A percentile compares a stretch with the other conserved stretches of the same genome.
Evolutionary conservation across 768 basidiomycete genomes (phyloP).

Genomic region (Collybia sp.): DNA sequence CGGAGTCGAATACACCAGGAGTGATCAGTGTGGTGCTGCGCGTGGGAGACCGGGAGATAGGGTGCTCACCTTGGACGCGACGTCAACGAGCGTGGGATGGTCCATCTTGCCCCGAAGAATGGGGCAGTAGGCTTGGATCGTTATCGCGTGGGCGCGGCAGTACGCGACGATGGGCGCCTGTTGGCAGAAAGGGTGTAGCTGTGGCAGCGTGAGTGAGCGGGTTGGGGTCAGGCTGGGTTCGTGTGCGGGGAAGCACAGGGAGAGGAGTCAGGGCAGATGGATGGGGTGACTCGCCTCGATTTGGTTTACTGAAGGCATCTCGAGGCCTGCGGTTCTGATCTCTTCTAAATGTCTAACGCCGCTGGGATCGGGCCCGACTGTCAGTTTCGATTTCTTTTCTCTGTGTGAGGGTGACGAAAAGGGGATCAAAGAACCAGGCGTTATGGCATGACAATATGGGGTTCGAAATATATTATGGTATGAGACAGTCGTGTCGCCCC

Average conservation of each 20-base stretch:
- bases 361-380: slow-evolving; percentile 28
- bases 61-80: slow-evolving; percentile 54
- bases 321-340: slow-evolving; percentile 56
- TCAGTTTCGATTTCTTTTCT: neutral
- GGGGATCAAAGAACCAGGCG: neutral
- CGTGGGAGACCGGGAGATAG: neutral
- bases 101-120: slow-evolving; percentile 59
- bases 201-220: slow-evolving; percentile 7
- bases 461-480: no score
- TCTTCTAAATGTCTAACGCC: slow-evolving; percentile 71
- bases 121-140: slow-evolving; percentile 75
- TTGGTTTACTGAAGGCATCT: slow-evolving; percentile 74
- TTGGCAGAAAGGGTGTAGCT: slow-evolving; percentile 84
- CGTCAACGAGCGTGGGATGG: slow-evolving; percentile 43
- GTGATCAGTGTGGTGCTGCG: neutral
- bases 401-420: neutral
- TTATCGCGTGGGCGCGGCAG: slow-evolving; percentile 55
- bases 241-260: neutral
- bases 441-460: no score
- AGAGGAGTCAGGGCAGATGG: neutral
- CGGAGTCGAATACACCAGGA: neutral
- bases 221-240: neutral
- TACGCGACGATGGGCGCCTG: slow-evolving; percentile 76
- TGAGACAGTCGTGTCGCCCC: no score
- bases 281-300: slow-evolving; percentile 51